Conservation (phyloP, 345 rosid species). For the Eucalyptus cloeziana region DNA sequence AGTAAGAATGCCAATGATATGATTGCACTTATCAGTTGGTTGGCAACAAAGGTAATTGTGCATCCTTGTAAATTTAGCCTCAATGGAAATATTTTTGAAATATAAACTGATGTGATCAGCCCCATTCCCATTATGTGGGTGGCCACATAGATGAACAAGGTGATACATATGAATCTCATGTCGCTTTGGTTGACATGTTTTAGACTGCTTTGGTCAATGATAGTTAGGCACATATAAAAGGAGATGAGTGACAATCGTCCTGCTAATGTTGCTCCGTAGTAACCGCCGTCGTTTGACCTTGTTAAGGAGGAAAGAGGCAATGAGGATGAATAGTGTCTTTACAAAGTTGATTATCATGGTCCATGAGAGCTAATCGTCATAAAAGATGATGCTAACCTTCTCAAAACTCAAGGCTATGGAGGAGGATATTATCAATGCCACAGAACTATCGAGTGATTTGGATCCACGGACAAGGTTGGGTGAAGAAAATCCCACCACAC, state of each 20-base stretch:
- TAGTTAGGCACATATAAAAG: background rate
- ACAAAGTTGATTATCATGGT: background rate
- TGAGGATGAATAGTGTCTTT: background rate
- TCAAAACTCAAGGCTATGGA: too few species aligned
- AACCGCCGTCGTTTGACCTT: accelerated
- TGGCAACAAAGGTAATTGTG: too few species aligned
- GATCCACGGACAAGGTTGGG: background rate
- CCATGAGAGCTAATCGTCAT: accelerated
- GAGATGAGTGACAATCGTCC: background rate
- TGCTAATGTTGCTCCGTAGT: accelerated
- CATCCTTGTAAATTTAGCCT: accelerated
- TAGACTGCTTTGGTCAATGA: accelerated
- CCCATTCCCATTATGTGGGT: too few species aligned
- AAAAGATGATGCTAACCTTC: background rate
- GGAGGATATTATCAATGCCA: background rate
- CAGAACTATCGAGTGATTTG: background rate
- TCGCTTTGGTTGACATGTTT: background rate
- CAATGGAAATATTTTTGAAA: accelerated
- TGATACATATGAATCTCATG: too few species aligned
- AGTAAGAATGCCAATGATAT: too few species aligned
- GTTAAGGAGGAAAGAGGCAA: background rate
- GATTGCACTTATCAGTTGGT: too few species aligned
- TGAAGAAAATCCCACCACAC: background rate
- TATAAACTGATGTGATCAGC: accelerated
- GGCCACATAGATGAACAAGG: too few species aligned